phyloP scores from a whole-genome alignment of 129 eudicot species.

The Chrysanthemum makinoi region DNA sequence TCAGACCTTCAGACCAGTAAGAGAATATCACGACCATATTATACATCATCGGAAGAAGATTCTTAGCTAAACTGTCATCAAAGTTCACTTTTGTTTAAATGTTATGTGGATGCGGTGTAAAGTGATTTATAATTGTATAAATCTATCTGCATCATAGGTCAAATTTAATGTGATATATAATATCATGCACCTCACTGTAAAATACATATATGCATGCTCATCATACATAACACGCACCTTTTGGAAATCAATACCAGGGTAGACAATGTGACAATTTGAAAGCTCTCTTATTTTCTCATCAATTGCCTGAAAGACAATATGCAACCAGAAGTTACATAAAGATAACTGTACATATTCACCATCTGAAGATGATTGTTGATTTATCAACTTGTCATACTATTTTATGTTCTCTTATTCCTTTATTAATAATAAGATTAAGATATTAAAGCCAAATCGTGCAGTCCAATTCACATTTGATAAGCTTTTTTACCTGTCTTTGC shows the following conservation, averaged over 20 bases:
- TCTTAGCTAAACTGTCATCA: too few species aligned
- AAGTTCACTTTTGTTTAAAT: too few species aligned
- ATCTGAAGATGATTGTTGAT: not conserved
- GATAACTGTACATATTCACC: constrained; percentile 9
- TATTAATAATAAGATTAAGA: too few species aligned
- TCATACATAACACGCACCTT: constrained; percentile 52
- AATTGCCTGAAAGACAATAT: constrained; percentile 63
- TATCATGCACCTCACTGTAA: not conserved
- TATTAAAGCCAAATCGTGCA: not conserved
- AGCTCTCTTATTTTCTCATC: constrained; percentile 95
- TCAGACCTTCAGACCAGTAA: not conserved
- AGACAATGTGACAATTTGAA: constrained; percentile 89
- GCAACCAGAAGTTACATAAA: not conserved
- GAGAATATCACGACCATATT: not conserved
- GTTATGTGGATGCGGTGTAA: too few species aligned
- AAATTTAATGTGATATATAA: not conserved
- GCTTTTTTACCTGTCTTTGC: constrained; percentile 75
- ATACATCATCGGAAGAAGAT: not conserved
- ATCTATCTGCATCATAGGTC: not conserved
- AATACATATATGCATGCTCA: not conserved
- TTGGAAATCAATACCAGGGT: constrained; percentile 75
- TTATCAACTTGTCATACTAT: not conserved
- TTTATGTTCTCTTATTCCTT: constrained; percentile 10
- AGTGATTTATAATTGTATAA: not conserved
- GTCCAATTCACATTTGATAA: constrained; percentile 3